phyloP scores from a whole-genome alignment of 2,329 filamentous ascomycete species.

The Pseudogymnoascus sp. region DNA sequence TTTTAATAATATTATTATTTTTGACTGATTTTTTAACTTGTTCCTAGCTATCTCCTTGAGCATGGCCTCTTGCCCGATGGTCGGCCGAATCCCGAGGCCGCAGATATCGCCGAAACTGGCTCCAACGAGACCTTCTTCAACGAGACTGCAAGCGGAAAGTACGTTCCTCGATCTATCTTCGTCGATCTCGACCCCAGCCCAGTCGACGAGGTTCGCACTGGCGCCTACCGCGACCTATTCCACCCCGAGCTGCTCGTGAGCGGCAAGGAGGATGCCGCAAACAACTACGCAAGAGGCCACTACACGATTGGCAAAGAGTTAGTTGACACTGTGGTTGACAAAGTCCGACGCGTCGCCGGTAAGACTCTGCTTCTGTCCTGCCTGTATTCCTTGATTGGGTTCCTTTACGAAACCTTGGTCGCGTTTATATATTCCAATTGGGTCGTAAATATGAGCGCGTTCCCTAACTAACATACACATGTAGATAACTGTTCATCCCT shows the following conservation, averaged over 20 bases:
- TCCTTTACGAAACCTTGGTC: not conserved
- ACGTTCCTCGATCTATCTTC: conserved; percentile 59
- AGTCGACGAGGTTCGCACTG: conserved; percentile 59
- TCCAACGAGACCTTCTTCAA: conserved; percentile 60
- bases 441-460: not conserved
- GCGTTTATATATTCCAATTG: not conserved
- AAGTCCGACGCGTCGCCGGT: conserved; percentile 56
- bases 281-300: conserved; percentile 62
- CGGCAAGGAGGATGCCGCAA: conserved; percentile 61
- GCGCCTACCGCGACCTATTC: conserved; percentile 53
- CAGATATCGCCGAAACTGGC: conserved; percentile 43
- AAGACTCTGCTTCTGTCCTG: conserved; percentile 18
- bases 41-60: conserved; percentile 52
- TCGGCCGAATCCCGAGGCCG: conserved; percentile 45
- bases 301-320: conserved; percentile 63
- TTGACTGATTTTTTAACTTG: conserved; percentile 10
- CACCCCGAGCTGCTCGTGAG: conserved; percentile 58
- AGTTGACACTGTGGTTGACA: conserved; percentile 54
- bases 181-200: conserved; percentile 59
- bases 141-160: conserved; percentile 55
- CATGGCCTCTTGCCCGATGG: conserved; percentile 55
- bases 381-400: not conserved
- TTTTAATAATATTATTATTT: not conserved
- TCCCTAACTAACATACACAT: not conserved
- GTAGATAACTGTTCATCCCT: conserved; percentile 57